phyloP scores from a whole-genome alignment of 306 rosid species.

The Alnus rubra region DNA sequence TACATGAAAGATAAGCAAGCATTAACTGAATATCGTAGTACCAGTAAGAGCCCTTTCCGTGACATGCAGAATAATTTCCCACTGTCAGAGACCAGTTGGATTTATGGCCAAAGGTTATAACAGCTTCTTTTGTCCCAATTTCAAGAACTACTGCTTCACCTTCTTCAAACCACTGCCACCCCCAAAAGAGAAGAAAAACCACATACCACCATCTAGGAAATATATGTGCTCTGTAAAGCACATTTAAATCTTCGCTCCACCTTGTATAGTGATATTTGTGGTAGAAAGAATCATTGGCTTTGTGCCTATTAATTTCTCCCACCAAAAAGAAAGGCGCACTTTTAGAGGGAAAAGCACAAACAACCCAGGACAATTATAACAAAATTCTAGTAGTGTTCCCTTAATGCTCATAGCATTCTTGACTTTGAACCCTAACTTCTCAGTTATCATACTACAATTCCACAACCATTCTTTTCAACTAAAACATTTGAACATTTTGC shows the following conservation, averaged over 20 bases:
- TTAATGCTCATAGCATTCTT: neutral
- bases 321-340: neutral
- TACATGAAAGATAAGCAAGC: neutral
- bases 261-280: neutral
- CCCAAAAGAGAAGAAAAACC: too few relatives aligned
- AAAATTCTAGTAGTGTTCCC: too few relatives aligned
- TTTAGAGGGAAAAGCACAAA: too few relatives aligned
- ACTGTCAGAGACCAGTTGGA: neutral
- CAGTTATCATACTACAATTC: too few relatives aligned
- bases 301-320: neutral
- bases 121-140: too few relatives aligned
- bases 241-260: neutral
- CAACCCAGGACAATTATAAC: too few relatives aligned
- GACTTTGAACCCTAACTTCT: neutral
- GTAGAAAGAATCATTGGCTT: neutral
- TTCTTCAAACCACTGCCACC: neutral
- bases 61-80: neutral
- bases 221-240: too few relatives aligned
- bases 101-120: neutral
- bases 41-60: neutral
- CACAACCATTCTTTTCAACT: neutral
- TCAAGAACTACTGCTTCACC: neutral
- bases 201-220: too few relatives aligned
- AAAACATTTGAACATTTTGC: neutral
- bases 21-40: neutral